Evolutionary conservation across 148 eudicot species (phyloP), one percentile per base, ranked within the genome.

Genomic region (Polygonum aviculare): DNA sequence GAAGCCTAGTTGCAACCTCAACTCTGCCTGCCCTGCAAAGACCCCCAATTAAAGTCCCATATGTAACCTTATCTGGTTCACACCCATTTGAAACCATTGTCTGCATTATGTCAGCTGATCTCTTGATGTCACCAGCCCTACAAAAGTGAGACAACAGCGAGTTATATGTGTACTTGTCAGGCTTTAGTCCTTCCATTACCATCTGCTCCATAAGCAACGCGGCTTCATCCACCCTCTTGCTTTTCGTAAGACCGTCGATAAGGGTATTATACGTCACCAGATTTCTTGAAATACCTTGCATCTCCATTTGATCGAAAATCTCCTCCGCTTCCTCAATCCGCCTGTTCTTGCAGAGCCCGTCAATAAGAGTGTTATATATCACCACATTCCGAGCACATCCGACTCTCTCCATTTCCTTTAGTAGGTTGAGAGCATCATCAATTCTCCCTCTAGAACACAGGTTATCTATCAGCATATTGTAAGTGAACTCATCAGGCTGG

Each of bases 281-380:
- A 82, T 85, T 89, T 77, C 96, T 87, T 6, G 98, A 92, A 45
- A 95, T 84, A 71, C 98, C 97, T 65, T 80, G 92, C 15, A 92
- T 80, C 81, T 95, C 98, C 97, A 95, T 95, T 76, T 91, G 96
- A 81, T 92, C 96, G 48, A 95, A 95, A 41, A 95, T 81, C 85
- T 92, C 98, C 82, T 90, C 97, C 7, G 97, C 98, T 69, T 90
- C 94, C 84, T 89, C 96, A 55, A 90, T 85, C 84, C 84, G 88
- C 77, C 82, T 86, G 82, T 86, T 90, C 77, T 89, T 95, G 86
- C 97, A 95, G 47, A 92, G 83, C 33, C 93, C 98, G 2, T 86
- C 90, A 74, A 95, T 95, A 39, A 95, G 83, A 41, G 90, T 92
- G 71, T 89, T 95, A 78, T 95, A 95, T 16, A 92, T 89, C 73